Conservation (phyloP, 257 asterid species). For the Nicotiana tomentosiformis region DNA sequence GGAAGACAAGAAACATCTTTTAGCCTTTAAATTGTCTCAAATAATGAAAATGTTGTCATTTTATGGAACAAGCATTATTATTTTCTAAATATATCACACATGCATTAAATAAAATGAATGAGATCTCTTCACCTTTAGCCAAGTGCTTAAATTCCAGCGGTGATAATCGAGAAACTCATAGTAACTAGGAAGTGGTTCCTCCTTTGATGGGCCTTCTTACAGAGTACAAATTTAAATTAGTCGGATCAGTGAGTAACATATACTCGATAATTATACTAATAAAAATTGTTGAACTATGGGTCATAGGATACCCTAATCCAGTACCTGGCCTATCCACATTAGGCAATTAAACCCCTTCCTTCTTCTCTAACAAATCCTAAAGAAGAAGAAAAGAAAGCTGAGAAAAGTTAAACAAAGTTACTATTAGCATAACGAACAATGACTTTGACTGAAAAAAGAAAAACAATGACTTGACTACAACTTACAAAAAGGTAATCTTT, state of each 20-base stretch:
- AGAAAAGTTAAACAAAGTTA: not conserved
- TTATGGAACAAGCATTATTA: conserved; percentile 3
- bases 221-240: not conserved
- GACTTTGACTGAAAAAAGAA: not conserved
- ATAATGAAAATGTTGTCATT: not conserved
- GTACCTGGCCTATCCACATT: not conserved
- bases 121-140: not conserved
- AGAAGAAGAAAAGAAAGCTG: not conserved
- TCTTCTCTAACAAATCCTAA: not conserved
- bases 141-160: accelerated
- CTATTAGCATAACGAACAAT: not conserved
- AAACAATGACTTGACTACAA: not conserved
- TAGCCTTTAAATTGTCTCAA: not conserved
- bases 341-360: not conserved
- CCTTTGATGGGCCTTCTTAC: not conserved
- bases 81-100: not conserved
- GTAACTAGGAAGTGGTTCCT: no score
- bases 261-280: not conserved
- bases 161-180: no score
- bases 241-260: not conserved
- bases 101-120: not conserved
- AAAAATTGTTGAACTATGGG: not conserved
- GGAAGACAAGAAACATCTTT: no score
- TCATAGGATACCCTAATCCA: conserved; percentile 2
- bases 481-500: not conserved